Percentiles rank a stretch among this genome's conserved stretches.
Conservation (phyloP, 305 asterid genomes). For the Vinca major region DNA sequence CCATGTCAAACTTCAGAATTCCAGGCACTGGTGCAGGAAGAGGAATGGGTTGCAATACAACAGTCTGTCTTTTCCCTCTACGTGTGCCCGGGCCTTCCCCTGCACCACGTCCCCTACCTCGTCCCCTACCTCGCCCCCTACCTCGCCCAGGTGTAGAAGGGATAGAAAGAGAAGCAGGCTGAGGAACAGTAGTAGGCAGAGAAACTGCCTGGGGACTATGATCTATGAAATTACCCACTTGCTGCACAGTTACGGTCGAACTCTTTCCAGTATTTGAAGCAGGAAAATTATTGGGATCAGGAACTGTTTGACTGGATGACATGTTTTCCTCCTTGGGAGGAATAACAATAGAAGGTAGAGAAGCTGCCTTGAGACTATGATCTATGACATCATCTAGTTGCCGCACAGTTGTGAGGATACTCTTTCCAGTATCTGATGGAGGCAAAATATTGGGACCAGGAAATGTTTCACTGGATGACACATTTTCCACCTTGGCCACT, state of each 20-base stretch:
- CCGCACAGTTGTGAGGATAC: conserved; percentile 31
- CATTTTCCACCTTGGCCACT: conserved; percentile 32
- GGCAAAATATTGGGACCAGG: conserved; percentile 40
- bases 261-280: conserved; percentile 26
- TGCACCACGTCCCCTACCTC: conserved; percentile 28
- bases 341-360: conserved; percentile 27
- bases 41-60: conserved; percentile 29
- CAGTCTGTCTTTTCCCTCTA: conserved; percentile 57
- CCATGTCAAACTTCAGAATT: conserved; percentile 21
- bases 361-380: conserved; percentile 32
- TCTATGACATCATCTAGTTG: conserved; percentile 28
- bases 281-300: conserved; percentile 38
- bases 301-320: conserved; percentile 23
- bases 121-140: conserved; percentile 72
- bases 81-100: conserved; percentile 64
- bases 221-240: conserved; percentile 25
- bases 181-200: conserved; percentile 36
- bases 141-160: conserved; percentile 57
- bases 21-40: conserved; percentile 26
- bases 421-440: conserved; percentile 24
- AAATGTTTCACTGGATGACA: conserved; percentile 23
- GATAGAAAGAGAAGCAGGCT: conserved; percentile 29
- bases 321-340: conserved; percentile 43
- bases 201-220: conserved; percentile 33
- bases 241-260: conserved; percentile 33